Conservation (phyloP, 108 stramenopile species). For the Schizochytrium sp. region DNA sequence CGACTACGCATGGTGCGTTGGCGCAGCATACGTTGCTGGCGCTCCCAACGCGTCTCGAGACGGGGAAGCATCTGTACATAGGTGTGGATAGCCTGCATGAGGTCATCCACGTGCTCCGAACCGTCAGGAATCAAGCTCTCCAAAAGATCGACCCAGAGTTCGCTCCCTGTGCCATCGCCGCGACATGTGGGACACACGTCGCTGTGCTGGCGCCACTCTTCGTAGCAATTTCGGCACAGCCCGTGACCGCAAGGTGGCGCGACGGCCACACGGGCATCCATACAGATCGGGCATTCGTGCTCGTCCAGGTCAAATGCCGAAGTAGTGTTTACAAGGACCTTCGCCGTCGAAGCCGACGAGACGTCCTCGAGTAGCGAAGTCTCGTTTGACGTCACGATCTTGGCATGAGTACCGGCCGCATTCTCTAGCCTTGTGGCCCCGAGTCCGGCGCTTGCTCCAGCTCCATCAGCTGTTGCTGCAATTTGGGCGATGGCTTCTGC, state of each 20-base stretch:
- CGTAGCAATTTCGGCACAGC: not conserved
- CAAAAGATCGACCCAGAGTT: not conserved
- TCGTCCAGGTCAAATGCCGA: not conserved
- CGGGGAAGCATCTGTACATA: not conserved
- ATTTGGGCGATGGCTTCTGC: too few species aligned
- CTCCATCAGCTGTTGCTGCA: too few species aligned
- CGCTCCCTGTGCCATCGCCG: not conserved
- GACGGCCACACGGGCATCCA: not conserved
- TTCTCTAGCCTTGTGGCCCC: too few species aligned
- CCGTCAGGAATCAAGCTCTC: not conserved
- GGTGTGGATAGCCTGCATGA: not conserved
- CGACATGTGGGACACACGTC: not conserved
- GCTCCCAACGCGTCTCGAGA: constrained; percentile 1
- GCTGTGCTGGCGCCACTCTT: not conserved
- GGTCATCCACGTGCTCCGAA: not conserved
- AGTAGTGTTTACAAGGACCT: too few species aligned
- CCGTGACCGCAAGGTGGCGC: not conserved
- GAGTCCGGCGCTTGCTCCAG: not conserved
- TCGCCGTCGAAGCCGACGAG: too few species aligned
- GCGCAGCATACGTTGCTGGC: not conserved
- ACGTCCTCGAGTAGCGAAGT: too few species aligned
- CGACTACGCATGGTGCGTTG: not conserved
- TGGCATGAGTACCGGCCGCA: too few species aligned
- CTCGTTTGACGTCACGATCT: too few species aligned
- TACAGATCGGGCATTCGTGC: constrained; percentile 4